A percentile compares a stretch with the other conserved stretches of the same genome.
Evolutionary conservation across 2,329 filamentous ascomycete genomes (phyloP).

Genomic region (Cercospora sesami): DNA sequence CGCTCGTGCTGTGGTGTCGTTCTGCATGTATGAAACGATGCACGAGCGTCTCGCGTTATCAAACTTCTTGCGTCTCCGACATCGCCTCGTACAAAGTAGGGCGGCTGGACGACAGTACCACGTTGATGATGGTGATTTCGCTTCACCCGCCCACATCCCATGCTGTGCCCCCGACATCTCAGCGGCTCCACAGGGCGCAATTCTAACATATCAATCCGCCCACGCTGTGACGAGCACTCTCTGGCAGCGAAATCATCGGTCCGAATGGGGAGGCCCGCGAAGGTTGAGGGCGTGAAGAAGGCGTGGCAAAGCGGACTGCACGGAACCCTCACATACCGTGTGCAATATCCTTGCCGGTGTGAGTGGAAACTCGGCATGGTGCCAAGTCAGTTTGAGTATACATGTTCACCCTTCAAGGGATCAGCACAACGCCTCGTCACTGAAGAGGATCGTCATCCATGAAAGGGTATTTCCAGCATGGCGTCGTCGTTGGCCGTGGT

Average conservation of each 20-base stretch:
- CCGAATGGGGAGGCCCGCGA: conserved; percentile 20
- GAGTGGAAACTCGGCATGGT: conserved; percentile 5
- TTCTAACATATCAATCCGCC: background rate
- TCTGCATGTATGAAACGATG: conserved; percentile 17
- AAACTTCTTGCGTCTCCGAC: background rate
- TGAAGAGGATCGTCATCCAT: conserved; percentile 6
- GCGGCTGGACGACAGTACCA: conserved; percentile 1
- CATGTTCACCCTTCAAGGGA: background rate
- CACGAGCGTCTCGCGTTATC: conserved; percentile 14
- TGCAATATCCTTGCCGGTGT: conserved; percentile 2
- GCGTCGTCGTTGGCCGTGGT: background rate
- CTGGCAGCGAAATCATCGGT: conserved; percentile 10
- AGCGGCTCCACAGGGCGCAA: conserved; percentile 10
- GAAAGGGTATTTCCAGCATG: background rate
- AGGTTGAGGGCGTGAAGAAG: conserved; percentile 23
- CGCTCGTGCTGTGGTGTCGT: conserved; percentile 18
- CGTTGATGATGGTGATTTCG: background rate
- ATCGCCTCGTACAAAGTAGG: background rate
- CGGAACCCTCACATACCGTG: background rate
- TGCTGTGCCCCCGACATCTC: background rate
- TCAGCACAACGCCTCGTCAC: background rate
- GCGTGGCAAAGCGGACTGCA: conserved; percentile 16
- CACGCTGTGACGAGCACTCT: background rate
- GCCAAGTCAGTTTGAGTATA: conserved; percentile 5
- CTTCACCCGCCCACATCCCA: conserved; percentile 9